Conservation (phyloP, 768 basidiomycete species). For the Xerocomus spinulosus region DNA sequence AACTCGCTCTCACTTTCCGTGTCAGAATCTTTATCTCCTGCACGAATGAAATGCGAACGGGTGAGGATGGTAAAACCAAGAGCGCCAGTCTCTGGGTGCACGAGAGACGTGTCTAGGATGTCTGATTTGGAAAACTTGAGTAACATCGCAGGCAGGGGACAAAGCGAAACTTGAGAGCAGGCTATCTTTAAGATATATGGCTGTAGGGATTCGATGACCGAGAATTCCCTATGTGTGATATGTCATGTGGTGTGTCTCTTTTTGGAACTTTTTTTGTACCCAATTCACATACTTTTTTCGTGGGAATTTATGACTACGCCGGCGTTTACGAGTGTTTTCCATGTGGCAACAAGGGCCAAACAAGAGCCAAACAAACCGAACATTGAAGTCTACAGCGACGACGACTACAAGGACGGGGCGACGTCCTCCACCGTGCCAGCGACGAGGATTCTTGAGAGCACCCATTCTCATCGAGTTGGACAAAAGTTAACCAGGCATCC, state of each 20-base stretch:
- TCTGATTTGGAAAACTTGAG: slow-evolving; percentile 56
- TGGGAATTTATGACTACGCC: slow-evolving; percentile 11
- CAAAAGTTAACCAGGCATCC: slow-evolving; percentile 4
- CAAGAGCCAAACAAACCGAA: slow-evolving; percentile 27
- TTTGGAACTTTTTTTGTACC: background rate
- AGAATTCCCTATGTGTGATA: background rate
- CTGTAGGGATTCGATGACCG: too few relatives aligned
- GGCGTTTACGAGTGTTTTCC: slow-evolving; percentile 22
- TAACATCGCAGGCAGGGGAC: slow-evolving; percentile 37
- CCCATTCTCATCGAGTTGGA: background rate
- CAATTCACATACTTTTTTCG: slow-evolving; percentile 1
- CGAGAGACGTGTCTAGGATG: slow-evolving; percentile 52
- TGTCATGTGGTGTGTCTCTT: slow-evolving; percentile 3
- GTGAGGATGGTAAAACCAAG: slow-evolving; percentile 49
- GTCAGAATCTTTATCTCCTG: slow-evolving; percentile 26
- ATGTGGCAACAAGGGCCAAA: slow-evolving; percentile 30
- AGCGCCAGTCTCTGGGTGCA: slow-evolving; percentile 49
- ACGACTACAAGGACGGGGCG: slow-evolving; percentile 29
- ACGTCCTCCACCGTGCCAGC: slow-evolving; percentile 15
- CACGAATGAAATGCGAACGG: slow-evolving; percentile 28
- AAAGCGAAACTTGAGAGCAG: too few relatives aligned
- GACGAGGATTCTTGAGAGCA: slow-evolving; percentile 16
- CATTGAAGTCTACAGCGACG: slow-evolving; percentile 25
- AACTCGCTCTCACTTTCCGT: slow-evolving; percentile 26
- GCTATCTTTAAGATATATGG: too few relatives aligned